Conservation (phyloP, 495 filamentous ascomycete genomes). For the Podospora conica region DNA sequence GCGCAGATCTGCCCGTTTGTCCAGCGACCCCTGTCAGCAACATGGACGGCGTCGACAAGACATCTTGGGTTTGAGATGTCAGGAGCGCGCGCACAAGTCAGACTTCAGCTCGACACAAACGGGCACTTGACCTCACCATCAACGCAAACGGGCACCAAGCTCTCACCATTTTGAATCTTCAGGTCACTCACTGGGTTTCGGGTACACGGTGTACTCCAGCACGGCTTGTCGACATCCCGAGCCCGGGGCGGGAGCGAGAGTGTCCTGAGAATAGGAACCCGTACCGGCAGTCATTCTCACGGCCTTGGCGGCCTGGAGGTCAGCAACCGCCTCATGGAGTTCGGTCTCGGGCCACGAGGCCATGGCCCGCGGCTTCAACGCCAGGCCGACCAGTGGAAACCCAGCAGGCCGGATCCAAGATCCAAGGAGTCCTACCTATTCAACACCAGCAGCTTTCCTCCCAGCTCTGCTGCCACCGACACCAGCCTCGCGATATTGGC, state of each 20-base stretch:
- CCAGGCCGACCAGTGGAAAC: not conserved
- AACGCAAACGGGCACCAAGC: no score
- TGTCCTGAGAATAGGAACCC: not conserved
- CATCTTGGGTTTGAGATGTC: slow-evolving; percentile 11
- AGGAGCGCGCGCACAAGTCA: not conserved
- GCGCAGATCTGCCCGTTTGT: slow-evolving; percentile 8
- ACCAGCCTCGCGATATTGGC: not conserved
- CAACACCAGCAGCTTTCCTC: no score
- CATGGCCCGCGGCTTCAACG: not conserved
- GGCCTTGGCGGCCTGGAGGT: not conserved
- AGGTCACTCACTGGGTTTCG: no score
- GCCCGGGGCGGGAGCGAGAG: not conserved
- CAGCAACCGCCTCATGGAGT: not conserved
- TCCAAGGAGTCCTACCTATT: not conserved
- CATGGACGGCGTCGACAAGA: slow-evolving; percentile 1
- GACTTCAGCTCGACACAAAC: not conserved
- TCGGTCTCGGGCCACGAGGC: not conserved
- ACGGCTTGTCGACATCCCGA: not conserved
- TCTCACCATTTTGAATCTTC: no score
- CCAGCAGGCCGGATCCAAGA: not conserved
- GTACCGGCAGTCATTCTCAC: not conserved
- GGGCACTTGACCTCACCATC: no score
- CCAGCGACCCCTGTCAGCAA: slow-evolving; percentile 1
- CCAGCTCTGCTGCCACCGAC: not conserved
- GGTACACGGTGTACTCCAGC: no score